Evolutionary conservation across 1,284 basidiomycete species (phyloP).

Genomic region (Fomitopsis schrenkii): DNA sequence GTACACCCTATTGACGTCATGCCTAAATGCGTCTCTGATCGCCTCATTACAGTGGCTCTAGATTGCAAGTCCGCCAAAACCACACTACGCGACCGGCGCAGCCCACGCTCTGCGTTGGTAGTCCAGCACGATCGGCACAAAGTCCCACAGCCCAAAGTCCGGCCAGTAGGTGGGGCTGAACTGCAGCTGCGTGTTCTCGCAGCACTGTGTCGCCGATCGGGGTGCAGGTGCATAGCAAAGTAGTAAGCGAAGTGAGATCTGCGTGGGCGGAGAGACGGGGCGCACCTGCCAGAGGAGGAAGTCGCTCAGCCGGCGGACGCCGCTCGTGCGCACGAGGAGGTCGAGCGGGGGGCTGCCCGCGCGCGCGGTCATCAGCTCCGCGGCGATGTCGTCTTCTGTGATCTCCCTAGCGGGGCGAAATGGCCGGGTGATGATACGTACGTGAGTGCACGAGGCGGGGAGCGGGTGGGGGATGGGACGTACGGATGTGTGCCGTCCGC

Average conservation of each 20-base stretch:
- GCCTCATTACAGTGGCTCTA: no score
- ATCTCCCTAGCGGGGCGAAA: slow-evolving; percentile 36
- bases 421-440: not conserved
- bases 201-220: slow-evolving; percentile 45
- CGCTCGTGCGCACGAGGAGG: slow-evolving; percentile 89
- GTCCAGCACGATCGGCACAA: slow-evolving; percentile 80
- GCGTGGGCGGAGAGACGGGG: not conserved
- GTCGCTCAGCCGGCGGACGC: slow-evolving; percentile 88
- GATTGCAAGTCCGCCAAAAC: not conserved
- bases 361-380: slow-evolving; percentile 62
- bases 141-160: slow-evolving; percentile 85
- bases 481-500: slow-evolving; percentile 21
- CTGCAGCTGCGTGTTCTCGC: slow-evolving; percentile 85
- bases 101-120: slow-evolving; percentile 80
- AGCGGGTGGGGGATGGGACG: not conserved
- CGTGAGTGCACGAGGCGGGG: not conserved
- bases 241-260: not conserved
- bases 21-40: no score
- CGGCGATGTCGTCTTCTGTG: slow-evolving; percentile 62
- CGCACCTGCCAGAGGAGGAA: slow-evolving; percentile 92
- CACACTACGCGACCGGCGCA: not conserved
- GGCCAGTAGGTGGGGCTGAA: slow-evolving; percentile 94
- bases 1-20: no score
- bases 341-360: slow-evolving; percentile 81
- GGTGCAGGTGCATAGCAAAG: no score